Evolutionary conservation across 2,329 filamentous ascomycete species (phyloP).

Genomic region (Rhexocercosporidium sp.): DNA sequence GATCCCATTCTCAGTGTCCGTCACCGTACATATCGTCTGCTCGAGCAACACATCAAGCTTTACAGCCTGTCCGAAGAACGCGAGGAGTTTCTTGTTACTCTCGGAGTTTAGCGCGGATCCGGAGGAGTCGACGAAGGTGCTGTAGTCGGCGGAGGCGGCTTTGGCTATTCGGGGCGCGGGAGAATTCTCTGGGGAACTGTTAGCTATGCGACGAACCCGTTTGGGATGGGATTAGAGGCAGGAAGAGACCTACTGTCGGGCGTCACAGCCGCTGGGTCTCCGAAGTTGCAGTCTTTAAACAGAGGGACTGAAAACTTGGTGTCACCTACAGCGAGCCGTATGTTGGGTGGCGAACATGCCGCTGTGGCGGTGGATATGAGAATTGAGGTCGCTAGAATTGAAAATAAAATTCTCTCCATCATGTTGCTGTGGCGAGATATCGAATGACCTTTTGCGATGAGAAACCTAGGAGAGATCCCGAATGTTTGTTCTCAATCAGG

Average conservation of each 20-base stretch:
- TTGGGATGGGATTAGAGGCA: too few relatives aligned
- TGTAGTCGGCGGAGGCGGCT: slow-evolving; percentile 18
- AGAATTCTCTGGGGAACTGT: not conserved
- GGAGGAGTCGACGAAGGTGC: slow-evolving; percentile 17
- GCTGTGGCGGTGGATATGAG: not conserved
- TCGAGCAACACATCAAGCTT: slow-evolving; percentile 1
- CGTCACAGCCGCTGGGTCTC: slow-evolving; percentile 5
- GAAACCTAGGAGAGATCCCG: too few relatives aligned
- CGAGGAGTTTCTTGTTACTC: slow-evolving; percentile 16
- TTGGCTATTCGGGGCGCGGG: slow-evolving; percentile 10
- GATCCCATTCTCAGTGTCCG: slow-evolving; percentile 14
- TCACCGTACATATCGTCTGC: slow-evolving; percentile 22
- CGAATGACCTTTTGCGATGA: too few relatives aligned
- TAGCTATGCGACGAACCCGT: not conserved
- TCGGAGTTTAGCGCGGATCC: slow-evolving; percentile 13
- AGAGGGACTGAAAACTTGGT: slow-evolving; percentile 21
- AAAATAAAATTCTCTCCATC: not conserved
- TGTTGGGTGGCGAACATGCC: slow-evolving; percentile 19
- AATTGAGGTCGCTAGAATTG: not conserved
- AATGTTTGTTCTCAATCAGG: too few relatives aligned
- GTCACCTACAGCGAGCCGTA: slow-evolving; percentile 11
- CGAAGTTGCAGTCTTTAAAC: slow-evolving; percentile 25
- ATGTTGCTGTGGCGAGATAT: not conserved
- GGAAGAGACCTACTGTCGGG: slow-evolving; percentile 15
- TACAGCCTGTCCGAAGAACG: slow-evolving; percentile 21